A percentile compares a stretch with the other conserved stretches of the same genome.
These are phyloP conservation scores for Achaetomium macrosporum DNA, from an alignment of 2,329 filamentous ascomycete species.

Conservation along the genomic window DNA sequence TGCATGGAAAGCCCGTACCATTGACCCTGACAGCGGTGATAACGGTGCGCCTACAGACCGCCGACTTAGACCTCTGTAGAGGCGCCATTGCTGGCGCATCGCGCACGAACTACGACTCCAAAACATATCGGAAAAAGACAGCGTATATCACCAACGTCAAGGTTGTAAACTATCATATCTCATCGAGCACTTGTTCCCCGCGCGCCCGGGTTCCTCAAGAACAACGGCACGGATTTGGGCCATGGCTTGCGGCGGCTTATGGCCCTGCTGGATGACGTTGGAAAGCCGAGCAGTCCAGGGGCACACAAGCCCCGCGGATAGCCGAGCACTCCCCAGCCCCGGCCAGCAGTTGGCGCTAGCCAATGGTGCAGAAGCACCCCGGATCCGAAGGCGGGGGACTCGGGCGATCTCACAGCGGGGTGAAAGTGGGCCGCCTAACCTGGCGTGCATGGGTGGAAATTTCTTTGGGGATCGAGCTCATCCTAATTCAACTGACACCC, in stretches of 20 bases:
- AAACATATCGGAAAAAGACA: constrained; percentile 42
- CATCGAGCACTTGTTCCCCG: constrained; percentile 10
- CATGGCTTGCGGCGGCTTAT: constrained; percentile 28
- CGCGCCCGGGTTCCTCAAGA: background rate
- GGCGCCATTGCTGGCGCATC: constrained; percentile 46
- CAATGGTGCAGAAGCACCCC: constrained; percentile 1
- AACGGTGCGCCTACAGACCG: constrained; percentile 20
- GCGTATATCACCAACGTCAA: constrained; percentile 3
- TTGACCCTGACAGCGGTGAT: constrained; percentile 14
- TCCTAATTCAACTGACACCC: constrained; percentile 4
- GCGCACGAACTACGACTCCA: constrained; percentile 46
- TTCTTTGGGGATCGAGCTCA: constrained; percentile 17
- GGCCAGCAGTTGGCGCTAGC: background rate
- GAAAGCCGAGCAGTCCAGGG: constrained; percentile 19
- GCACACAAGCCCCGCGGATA: constrained; percentile 23
- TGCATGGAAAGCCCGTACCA: constrained; percentile 43
- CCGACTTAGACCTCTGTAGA: constrained; percentile 34
- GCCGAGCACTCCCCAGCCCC: constrained; percentile 14
- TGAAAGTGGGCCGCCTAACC: constrained; percentile 17
- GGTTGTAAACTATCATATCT: constrained; percentile 12
- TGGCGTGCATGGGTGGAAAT: constrained; percentile 21
- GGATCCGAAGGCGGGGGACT: constrained; percentile 6
- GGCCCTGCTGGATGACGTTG: constrained; percentile 23
- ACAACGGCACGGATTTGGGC: constrained; percentile 1
- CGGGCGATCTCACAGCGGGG: constrained; percentile 6